Percentiles rank a stretch among this genome's conserved stretches.
phyloP scores from a whole-genome alignment of 2,329 filamentous ascomycete species.

The Neocatenulostroma microsporum region DNA sequence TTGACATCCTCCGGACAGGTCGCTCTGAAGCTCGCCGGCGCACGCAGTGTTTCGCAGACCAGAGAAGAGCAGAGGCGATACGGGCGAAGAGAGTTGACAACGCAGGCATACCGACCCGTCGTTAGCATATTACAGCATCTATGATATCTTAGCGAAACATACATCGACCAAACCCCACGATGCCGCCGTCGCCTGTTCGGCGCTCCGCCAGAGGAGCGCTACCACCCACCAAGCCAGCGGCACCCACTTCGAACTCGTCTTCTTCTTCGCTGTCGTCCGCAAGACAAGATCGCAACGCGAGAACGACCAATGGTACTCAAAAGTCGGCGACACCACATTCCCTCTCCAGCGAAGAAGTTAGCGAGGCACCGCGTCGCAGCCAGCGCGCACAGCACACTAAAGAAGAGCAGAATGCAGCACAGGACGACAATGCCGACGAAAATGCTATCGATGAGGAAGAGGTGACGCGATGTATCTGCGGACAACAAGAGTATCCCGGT shows the following conservation, averaged over 20 bases:
- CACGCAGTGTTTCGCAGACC: too few species aligned
- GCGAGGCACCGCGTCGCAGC: constrained; percentile 67
- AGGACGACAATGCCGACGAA: constrained; percentile 49
- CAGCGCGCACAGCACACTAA: constrained; percentile 67
- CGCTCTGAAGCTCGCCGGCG: too few species aligned
- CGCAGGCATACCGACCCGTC: too few species aligned
- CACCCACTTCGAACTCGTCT: constrained; percentile 67
- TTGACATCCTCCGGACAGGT: too few species aligned
- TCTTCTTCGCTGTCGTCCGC: constrained; percentile 64
- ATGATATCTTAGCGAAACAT: too few species aligned
- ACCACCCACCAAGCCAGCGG: constrained; percentile 56
- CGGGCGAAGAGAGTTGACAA: too few species aligned
- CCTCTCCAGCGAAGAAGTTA: constrained; percentile 59
- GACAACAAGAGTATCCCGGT: constrained; percentile 89
- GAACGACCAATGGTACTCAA: constrained; percentile 62
- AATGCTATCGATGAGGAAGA: constrained; percentile 70
- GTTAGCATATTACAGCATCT: too few species aligned
- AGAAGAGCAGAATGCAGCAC: constrained; percentile 43
- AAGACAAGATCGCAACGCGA: constrained; percentile 58
- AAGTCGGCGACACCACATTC: constrained; percentile 69
- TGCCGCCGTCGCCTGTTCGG: constrained; percentile 44
- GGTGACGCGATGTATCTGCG: constrained; percentile 90
- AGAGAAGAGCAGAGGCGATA: too few species aligned
- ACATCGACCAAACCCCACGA: too few species aligned
- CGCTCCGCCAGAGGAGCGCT: constrained; percentile 68